phyloP scores from a whole-genome alignment of 495 filamentous ascomycete genomes.

The Lineolata rhizophorae region DNA sequence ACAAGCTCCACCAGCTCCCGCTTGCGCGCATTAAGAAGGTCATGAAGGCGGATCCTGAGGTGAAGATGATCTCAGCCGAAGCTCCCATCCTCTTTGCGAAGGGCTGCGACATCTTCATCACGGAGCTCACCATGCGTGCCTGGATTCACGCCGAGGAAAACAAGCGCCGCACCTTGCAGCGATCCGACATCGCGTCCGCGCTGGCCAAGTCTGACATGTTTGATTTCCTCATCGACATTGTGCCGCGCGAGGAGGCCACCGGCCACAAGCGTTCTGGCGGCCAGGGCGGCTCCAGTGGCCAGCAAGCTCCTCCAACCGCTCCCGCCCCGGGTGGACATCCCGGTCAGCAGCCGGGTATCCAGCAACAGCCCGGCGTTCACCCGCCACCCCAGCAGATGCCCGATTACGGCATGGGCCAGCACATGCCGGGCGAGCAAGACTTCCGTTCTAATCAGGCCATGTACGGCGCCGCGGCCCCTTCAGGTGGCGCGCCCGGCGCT shows the following conservation, averaged over 20 bases:
- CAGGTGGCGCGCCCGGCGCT: too few relatives aligned
- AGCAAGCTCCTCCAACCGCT: conserved; percentile 23
- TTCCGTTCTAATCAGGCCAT: conserved; percentile 55
- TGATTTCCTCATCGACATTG: conserved; percentile 97
- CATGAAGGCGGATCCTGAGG: conserved; percentile 98
- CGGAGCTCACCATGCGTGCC: conserved; percentile 96
- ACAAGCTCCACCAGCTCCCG: conserved; percentile 90
- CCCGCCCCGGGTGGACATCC: conserved; percentile 4
- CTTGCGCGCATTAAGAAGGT: conserved; percentile 97
- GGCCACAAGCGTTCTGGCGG: conserved; percentile 52
- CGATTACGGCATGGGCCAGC: conserved; percentile 31
- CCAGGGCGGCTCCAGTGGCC: conserved; percentile 31
- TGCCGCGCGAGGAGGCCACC: conserved; percentile 80
- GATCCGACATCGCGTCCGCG: conserved; percentile 88
- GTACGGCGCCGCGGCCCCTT: too few relatives aligned
- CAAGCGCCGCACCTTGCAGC: conserved; percentile 85
- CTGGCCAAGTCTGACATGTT: conserved; percentile 98
- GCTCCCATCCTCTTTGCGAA: conserved; percentile 96
- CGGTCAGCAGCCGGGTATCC: conserved; percentile 4
- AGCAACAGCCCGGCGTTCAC: conserved; percentile 30
- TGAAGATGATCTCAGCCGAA: conserved; percentile 99
- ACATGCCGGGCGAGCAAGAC: conserved; percentile 28
- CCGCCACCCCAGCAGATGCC: conserved; percentile 44
- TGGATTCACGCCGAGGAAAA: conserved; percentile 99
- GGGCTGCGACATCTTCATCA: conserved; percentile 98